Conservation (phyloP, 2,329 filamentous ascomycete species). For the Lomentospora prolificans region DNA sequence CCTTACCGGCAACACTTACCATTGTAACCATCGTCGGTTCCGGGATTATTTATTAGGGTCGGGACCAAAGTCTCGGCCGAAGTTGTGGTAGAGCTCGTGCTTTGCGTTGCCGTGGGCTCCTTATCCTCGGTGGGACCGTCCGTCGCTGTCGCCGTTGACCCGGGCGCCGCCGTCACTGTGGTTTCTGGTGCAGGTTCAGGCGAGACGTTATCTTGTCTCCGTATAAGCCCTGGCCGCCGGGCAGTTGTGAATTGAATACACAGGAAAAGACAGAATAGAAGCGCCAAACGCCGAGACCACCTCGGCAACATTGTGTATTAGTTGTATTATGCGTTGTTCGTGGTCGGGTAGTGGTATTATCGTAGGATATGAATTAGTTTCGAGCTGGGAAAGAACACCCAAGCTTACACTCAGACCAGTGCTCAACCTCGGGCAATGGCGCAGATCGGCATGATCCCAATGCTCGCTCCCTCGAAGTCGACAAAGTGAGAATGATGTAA, state of each 20-base stretch:
- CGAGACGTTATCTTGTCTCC: conserved; percentile 22
- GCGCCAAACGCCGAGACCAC: conserved; percentile 4
- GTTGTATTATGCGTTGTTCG: neutral
- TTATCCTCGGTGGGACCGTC: neutral
- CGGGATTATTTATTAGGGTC: neutral
- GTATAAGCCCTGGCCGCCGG: conserved; percentile 20
- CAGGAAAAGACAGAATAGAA: conserved; percentile 27
- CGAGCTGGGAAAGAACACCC: neutral
- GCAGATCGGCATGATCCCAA: neutral
- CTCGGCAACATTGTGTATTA: conserved; percentile 6
- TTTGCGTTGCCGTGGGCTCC: neutral
- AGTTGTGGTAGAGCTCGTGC: neutral
- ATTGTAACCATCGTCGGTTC: neutral
- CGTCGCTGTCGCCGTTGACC: neutral
- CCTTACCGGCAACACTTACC: conserved; percentile 13
- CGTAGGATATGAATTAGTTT: neutral
- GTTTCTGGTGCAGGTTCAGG: neutral
- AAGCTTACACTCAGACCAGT: neutral
- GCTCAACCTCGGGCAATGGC: neutral
- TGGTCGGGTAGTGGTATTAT: neutral
- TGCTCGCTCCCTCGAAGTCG: neutral
- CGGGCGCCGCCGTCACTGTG: neutral
- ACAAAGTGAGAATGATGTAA: neutral
- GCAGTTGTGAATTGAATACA: conserved; percentile 27
- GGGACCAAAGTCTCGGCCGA: neutral